phyloP scores from a whole-genome alignment of 164 flowering plant genomes.

The Paratinospora sagittata region DNA sequence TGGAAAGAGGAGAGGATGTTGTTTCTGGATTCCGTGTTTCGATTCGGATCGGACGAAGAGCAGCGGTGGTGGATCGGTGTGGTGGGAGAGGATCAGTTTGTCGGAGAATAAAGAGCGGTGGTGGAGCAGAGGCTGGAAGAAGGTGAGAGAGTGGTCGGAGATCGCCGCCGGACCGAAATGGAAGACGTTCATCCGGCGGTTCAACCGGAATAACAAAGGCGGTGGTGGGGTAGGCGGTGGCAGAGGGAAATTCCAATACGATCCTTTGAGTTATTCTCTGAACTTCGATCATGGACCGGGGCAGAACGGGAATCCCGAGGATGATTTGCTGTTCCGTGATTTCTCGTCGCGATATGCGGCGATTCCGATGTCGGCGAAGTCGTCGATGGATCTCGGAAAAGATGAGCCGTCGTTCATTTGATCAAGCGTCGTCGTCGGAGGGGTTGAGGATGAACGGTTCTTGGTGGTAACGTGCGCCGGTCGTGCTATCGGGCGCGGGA shows the following conservation, averaged over 20 bases:
- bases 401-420: constrained; percentile 16
- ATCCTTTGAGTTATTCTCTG: constrained; percentile 43
- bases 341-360: constrained; percentile 30
- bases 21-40: constrained; percentile 31
- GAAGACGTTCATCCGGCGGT: constrained; percentile 50
- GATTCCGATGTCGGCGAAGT: constrained; percentile 20
- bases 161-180: constrained; percentile 41
- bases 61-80: constrained; percentile 10
- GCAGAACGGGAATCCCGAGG: constrained; percentile 21
- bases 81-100: constrained; percentile 30
- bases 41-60: constrained; percentile 8
- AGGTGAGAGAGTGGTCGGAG: constrained; percentile 48
- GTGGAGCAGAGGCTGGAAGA: constrained; percentile 24
- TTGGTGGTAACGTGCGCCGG: background rate
- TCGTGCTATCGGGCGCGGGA: background rate
- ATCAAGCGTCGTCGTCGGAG: background rate
- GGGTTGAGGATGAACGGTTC: background rate
- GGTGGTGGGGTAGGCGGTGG: background rate
- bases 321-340: constrained; percentile 19
- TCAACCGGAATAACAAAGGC: constrained; percentile 18
- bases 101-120: constrained; percentile 22
- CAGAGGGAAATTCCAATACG: constrained; percentile 38
- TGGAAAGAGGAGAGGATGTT: constrained; percentile 26
- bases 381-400: constrained; percentile 26
- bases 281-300: constrained; percentile 47